Evolutionary conservation across 75 land plant species (phyloP).

Genomic region (Cupressus sempervirens): DNA sequence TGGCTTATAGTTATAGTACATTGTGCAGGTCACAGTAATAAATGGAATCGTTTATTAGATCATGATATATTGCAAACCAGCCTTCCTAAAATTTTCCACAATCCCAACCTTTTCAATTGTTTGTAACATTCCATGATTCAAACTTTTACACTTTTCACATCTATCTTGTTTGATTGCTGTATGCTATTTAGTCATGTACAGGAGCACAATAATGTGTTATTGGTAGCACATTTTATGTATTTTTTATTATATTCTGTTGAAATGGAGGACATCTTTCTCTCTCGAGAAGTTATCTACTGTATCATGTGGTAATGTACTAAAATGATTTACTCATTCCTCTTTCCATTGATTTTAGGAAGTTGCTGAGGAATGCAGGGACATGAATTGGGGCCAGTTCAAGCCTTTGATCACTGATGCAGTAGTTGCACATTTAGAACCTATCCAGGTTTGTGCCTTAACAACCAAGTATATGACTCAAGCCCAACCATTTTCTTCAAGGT

Average conservation of each 20-base stretch:
- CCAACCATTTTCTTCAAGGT: neutral
- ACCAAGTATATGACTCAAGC: neutral
- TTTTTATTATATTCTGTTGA: neutral
- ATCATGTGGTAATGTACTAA: neutral
- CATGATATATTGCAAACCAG: neutral
- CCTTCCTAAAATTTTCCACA: neutral
- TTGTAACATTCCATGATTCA: neutral
- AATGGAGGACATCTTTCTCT: neutral
- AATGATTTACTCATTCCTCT: neutral
- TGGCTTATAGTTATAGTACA: neutral
- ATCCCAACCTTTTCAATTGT: neutral
- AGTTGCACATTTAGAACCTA: slow-evolving; percentile 79
- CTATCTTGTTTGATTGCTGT: neutral
- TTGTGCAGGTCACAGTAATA: neutral
- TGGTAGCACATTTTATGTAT: neutral
- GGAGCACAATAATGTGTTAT: neutral
- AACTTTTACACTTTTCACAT: neutral
- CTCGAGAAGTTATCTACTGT: neutral
- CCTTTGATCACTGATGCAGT: slow-evolving; percentile 71
- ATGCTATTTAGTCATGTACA: neutral
- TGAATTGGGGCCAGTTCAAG: slow-evolving; percentile 97
- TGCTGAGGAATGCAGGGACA: slow-evolving; percentile 65
- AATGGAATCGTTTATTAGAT: neutral
- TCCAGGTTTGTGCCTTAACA: slow-evolving; percentile 63
- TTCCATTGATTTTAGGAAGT: slow-evolving; percentile 63